Percentiles rank a stretch among this genome's conserved stretches.
phyloP scores from a whole-genome alignment of 805 yeast genomes.

The Jamesozyma hellenica region DNA sequence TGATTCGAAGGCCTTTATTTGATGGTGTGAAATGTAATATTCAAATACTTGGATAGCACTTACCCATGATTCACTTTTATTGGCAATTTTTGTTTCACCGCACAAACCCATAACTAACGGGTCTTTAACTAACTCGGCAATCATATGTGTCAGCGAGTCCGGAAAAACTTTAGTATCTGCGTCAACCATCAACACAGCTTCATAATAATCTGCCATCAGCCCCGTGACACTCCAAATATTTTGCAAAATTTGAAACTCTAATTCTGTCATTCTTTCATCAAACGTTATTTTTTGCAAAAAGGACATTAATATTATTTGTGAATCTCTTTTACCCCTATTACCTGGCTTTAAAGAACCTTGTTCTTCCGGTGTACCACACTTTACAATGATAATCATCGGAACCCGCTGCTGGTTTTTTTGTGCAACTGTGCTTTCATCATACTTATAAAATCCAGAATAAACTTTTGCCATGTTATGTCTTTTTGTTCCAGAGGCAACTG shows the following conservation, averaged over 20 bases:
- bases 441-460: slow-evolving; percentile 87
- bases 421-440: slow-evolving; percentile 66
- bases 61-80: slow-evolving; percentile 77
- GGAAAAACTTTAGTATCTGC: slow-evolving; percentile 88
- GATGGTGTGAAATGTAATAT: slow-evolving; percentile 88
- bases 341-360: slow-evolving; percentile 69
- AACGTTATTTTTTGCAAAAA: slow-evolving; percentile 80
- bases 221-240: slow-evolving; percentile 80
- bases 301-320: slow-evolving; percentile 84
- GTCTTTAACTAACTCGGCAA: slow-evolving; percentile 79
- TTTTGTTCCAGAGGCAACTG: slow-evolving; percentile 88
- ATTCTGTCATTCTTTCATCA: slow-evolving; percentile 88
- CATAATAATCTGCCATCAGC: slow-evolving; percentile 72
- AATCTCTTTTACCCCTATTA: slow-evolving; percentile 92
- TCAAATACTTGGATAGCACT: slow-evolving; percentile 91
- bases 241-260: slow-evolving; percentile 68
- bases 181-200: slow-evolving; percentile 81
- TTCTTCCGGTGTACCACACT: slow-evolving; percentile 82
- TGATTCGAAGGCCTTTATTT: slow-evolving; percentile 86
- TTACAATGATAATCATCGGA: slow-evolving; percentile 68
- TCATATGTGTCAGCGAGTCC: slow-evolving; percentile 82
- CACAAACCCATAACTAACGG: slow-evolving; percentile 86
- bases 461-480: slow-evolving; percentile 98
- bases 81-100: slow-evolving; percentile 88
- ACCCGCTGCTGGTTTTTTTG: slow-evolving; percentile 75